Conservation (phyloP, 257 asterid genomes). For the Solanum bukasovii region DNA sequence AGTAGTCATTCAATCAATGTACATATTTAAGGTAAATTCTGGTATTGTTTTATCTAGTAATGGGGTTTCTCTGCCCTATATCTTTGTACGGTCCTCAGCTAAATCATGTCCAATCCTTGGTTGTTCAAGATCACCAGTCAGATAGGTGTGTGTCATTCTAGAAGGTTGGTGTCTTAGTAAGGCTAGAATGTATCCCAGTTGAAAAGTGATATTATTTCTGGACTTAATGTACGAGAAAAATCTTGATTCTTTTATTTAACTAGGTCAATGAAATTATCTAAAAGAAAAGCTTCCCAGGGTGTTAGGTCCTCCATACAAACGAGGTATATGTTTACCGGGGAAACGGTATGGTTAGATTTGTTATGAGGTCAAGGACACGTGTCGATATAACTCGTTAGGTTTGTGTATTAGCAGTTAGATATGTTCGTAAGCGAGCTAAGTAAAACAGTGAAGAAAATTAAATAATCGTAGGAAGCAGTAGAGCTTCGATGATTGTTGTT, state of each 20-base stretch:
- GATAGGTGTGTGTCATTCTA: background rate
- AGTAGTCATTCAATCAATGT: conserved; percentile 61
- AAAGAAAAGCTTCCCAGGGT: background rate
- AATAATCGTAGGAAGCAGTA: background rate
- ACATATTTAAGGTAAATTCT: conserved; percentile 58
- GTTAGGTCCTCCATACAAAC: background rate
- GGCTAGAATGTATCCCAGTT: background rate
- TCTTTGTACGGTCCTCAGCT: background rate
- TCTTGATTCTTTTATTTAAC: background rate
- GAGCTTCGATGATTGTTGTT: background rate
- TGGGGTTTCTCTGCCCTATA: background rate
- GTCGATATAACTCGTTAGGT: background rate
- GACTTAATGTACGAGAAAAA: background rate
- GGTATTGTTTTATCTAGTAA: background rate
- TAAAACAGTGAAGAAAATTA: background rate
- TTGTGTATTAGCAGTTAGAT: background rate
- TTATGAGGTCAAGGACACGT: background rate
- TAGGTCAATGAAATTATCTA: background rate
- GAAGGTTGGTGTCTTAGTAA: background rate
- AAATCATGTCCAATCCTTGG: background rate
- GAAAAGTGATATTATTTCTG: background rate
- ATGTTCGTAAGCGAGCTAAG: background rate
- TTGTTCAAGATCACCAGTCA: background rate
- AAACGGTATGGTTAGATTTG: background rate
- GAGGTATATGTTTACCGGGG: background rate